Conservation (phyloP, 129 eudicot genomes). For the Tagetes patula region DNA sequence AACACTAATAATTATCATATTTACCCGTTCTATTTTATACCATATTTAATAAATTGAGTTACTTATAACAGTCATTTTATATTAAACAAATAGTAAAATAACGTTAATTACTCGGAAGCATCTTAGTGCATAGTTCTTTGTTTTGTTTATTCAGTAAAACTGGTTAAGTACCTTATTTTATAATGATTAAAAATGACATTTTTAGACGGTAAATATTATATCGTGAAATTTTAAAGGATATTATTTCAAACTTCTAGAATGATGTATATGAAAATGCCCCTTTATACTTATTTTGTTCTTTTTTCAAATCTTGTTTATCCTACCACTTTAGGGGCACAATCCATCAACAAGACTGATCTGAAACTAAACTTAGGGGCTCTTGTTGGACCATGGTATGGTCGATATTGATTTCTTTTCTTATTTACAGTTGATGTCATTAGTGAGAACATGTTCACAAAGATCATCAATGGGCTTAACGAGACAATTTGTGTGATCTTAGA, state of each 20-base stretch:
- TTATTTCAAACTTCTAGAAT: neutral
- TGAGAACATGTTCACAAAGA: conserved; percentile 60
- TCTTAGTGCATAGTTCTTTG: neutral
- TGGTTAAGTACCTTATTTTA: neutral
- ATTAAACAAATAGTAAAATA: neutral
- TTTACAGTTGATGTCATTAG: conserved; percentile 49
- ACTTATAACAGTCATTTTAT: neutral
- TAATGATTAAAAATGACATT: neutral
- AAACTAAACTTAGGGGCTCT: conserved; percentile 5
- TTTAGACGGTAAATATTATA: neutral
- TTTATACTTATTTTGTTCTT: neutral
- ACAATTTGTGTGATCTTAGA: conserved; percentile 74
- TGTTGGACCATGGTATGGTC: neutral
- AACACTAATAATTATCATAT: neutral
- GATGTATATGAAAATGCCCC: neutral
- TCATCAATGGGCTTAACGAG: conserved; percentile 82
- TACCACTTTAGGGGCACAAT: neutral
- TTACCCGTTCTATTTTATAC: neutral
- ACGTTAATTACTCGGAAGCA: neutral
- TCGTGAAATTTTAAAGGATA: neutral
- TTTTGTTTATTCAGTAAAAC: neutral
- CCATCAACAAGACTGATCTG: neutral
- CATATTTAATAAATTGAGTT: neutral
- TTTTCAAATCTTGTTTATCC: neutral
- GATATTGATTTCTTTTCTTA: neutral